Evolutionary conservation across 805 yeast species (phyloP).

Genomic region (Lachancea sp.): DNA sequence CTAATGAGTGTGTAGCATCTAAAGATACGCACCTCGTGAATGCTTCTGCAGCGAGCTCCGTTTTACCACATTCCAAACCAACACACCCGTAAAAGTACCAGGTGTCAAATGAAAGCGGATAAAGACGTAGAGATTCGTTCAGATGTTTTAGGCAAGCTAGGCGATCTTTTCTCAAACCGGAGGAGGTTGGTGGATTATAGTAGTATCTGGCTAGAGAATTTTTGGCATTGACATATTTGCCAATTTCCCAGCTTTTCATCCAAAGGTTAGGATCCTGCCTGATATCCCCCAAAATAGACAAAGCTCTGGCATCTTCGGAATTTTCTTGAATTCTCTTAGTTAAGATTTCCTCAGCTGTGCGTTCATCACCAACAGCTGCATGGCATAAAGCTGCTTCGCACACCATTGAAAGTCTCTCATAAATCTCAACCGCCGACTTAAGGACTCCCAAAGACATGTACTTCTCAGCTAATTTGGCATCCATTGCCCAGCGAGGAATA

Average conservation of each 20-base stretch:
- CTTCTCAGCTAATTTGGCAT: slow-evolving; percentile 74
- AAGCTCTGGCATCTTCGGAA: slow-evolving; percentile 77
- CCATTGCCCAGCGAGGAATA: slow-evolving; percentile 81
- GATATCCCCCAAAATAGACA: slow-evolving; percentile 80
- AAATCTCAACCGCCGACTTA: slow-evolving; percentile 83
- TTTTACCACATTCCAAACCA: slow-evolving; percentile 67
- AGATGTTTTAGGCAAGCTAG: slow-evolving; percentile 56
- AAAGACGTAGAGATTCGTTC: slow-evolving; percentile 64
- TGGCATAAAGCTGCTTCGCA: slow-evolving; percentile 86
- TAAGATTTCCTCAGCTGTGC: slow-evolving; percentile 57
- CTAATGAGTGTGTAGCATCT: slow-evolving; percentile 70
- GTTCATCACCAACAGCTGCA: slow-evolving; percentile 74
- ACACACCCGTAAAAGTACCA: slow-evolving; percentile 93
- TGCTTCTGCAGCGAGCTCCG: slow-evolving; percentile 80
- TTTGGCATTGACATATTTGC: slow-evolving; percentile 79
- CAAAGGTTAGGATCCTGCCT: slow-evolving; percentile 69
- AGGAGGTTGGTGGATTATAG: slow-evolving; percentile 54
- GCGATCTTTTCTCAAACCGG: slow-evolving; percentile 48
- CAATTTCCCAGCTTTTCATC: slow-evolving; percentile 83
- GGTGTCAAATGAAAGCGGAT: slow-evolving; percentile 69
- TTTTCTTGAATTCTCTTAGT: slow-evolving; percentile 44
- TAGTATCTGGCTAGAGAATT: slow-evolving; percentile 70
- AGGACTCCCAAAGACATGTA: slow-evolving; percentile 79
- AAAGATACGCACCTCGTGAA: slow-evolving; percentile 84
- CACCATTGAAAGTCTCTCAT: slow-evolving; percentile 66